These are phyloP conservation scores for Malassezia arunalokei DNA, from an alignment of 1,284 basidiomycete species.

Conservation along the genomic window DNA sequence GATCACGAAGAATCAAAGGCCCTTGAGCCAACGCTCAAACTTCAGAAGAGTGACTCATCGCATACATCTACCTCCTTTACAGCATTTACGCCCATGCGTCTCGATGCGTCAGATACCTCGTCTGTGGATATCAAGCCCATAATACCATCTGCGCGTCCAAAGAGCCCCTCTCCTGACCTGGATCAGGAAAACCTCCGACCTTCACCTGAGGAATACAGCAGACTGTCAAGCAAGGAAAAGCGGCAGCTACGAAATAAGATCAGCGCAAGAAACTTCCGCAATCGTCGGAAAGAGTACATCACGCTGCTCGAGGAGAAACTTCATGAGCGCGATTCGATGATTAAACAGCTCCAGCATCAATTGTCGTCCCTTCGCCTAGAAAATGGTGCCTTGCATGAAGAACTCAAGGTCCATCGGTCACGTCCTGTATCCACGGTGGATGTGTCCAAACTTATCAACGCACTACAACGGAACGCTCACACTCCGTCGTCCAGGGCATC, in stretches of 20 bases:
- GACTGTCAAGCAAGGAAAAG: constrained; percentile 90
- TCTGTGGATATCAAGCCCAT: background rate
- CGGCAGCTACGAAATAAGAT: constrained; percentile 93
- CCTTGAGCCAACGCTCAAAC: no score
- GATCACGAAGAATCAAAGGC: background rate
- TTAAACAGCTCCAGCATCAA: constrained; percentile 75
- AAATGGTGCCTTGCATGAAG: constrained; percentile 60
- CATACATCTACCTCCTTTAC: constrained; percentile 5
- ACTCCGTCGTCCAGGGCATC: background rate
- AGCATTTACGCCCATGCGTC: constrained; percentile 14
- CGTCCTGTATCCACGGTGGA: constrained; percentile 51
- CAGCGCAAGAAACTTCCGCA: constrained; percentile 82
- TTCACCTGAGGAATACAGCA: constrained; percentile 83
- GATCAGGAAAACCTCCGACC: constrained; percentile 48
- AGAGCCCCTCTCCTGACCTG: background rate
- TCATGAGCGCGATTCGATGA: constrained; percentile 76
- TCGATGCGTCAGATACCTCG: constrained; percentile 6
- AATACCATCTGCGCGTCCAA: background rate
- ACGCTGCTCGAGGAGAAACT: constrained; percentile 84
- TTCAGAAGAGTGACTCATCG: no score
- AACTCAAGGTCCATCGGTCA: constrained; percentile 50
- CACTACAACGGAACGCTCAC: constrained; percentile 54
- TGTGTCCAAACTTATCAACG: constrained; percentile 50
- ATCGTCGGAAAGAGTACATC: constrained; percentile 88
- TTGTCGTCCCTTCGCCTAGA: constrained; percentile 66